phyloP scores from a whole-genome alignment of 75 land plant genomes.

The Sequoia sempervirens region DNA sequence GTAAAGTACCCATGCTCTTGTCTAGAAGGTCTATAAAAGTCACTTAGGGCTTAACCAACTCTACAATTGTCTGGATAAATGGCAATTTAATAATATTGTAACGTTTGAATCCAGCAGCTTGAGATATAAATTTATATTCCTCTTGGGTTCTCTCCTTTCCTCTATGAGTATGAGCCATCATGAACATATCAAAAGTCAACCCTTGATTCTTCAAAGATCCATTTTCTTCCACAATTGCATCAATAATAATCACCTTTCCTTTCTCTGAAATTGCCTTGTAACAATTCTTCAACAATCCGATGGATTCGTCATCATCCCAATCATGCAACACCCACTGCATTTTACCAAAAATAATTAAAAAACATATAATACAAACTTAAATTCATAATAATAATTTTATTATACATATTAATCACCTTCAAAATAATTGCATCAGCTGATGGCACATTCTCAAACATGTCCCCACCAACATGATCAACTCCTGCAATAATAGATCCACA shows the following conservation, averaged over 20 bases:
- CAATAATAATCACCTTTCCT: conserved; percentile 29
- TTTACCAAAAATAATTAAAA: too few relatives aligned
- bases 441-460: too few relatives aligned
- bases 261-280: conserved; percentile 13
- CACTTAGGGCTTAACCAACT: too few relatives aligned
- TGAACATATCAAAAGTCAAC: conserved; percentile 13
- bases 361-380: too few relatives aligned
- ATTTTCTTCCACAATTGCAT: conserved; percentile 9
- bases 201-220: background rate
- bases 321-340: conserved; percentile 27
- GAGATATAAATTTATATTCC: conserved; percentile 11
- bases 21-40: too few relatives aligned
- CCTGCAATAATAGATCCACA: too few relatives aligned
- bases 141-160: conserved; percentile 21
- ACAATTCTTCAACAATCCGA: conserved; percentile 27
- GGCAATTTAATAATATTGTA: background rate
- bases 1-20: too few relatives aligned
- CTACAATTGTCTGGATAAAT: too few relatives aligned
- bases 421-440: too few relatives aligned
- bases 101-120: conserved; percentile 17
- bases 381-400: too few relatives aligned
- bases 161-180: conserved; percentile 16
- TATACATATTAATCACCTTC: too few relatives aligned
- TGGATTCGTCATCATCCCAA: background rate
- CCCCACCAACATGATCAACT: too few relatives aligned